phyloP scores from a whole-genome alignment of 2,329 filamentous ascomycete genomes.

The Alternaria sp. region DNA sequence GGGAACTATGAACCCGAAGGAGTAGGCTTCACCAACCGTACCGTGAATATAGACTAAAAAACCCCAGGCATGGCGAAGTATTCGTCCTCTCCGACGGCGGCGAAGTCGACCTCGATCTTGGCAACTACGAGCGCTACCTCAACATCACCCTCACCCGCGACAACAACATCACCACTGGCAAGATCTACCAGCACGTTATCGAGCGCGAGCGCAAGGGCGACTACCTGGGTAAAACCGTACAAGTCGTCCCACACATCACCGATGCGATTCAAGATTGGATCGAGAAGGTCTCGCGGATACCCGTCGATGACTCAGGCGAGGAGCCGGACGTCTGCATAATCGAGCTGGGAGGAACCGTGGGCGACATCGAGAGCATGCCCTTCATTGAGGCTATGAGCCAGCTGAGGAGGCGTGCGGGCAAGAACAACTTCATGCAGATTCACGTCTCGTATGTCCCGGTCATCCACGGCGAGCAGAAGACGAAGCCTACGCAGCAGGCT shows the following conservation, averaged over 20 bases:
- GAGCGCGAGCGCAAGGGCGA: conserved; percentile 73
- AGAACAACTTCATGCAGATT: conserved; percentile 84
- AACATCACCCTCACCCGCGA: conserved; percentile 81
- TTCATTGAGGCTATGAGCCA: conserved; percentile 88
- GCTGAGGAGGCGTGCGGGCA: conserved; percentile 73
- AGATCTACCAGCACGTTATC: conserved; percentile 91
- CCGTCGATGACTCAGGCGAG: conserved; percentile 82
- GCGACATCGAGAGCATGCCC: conserved; percentile 85
- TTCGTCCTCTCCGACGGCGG: conserved; percentile 87
- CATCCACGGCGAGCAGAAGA: conserved; percentile 82
- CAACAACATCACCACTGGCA: conserved; percentile 97
- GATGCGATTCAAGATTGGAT: conserved; percentile 94
- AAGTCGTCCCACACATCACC: conserved; percentile 91
- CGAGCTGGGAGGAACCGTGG: conserved; percentile 71
- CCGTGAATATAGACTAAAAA: conserved; percentile 13
- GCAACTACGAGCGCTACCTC: conserved; percentile 82
- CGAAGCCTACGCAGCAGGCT: conserved; percentile 93
- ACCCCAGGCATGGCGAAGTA: conserved; percentile 77
- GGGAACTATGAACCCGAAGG: conserved; percentile 72
- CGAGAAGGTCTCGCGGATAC: conserved; percentile 80
- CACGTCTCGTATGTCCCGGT: conserved; percentile 88
- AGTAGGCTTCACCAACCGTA: conserved; percentile 53
- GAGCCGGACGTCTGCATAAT: conserved; percentile 93
- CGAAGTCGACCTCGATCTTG: conserved; percentile 76
- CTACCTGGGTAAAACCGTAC: conserved; percentile 87